Percentiles rank a stretch among this genome's conserved stretches.
Conservation (phyloP, 2,329 filamentous ascomycete genomes). For the Aspergillus novoparasiticus region DNA sequence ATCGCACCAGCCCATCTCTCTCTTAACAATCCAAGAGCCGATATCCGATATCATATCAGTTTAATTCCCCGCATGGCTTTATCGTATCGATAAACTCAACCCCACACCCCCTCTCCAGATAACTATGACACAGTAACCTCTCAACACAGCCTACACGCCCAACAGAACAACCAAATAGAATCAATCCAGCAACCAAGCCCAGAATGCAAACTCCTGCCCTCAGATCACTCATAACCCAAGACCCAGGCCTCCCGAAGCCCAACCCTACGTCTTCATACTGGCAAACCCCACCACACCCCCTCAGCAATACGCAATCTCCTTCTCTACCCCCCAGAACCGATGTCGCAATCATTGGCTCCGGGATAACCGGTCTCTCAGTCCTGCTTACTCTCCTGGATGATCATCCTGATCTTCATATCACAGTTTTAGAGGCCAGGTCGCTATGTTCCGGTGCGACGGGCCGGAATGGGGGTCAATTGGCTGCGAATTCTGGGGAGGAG, state of each 20-base stretch:
- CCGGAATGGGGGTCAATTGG: conserved; percentile 40
- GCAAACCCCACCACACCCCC: conserved; percentile 36
- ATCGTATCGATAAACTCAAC: background rate
- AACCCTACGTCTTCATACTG: conserved; percentile 43
- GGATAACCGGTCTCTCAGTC: conserved; percentile 38
- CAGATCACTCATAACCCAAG: conserved; percentile 8
- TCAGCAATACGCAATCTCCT: conserved; percentile 33
- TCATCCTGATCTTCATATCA: conserved; percentile 29
- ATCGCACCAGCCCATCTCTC: background rate
- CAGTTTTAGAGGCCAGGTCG: conserved; percentile 38
- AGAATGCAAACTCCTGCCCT: background rate
- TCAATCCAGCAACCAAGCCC: background rate
- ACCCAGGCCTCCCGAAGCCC: conserved; percentile 39
- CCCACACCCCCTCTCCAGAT: background rate
- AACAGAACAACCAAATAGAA: background rate
- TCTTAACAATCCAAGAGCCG: background rate
- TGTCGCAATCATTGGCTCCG: conserved; percentile 40
- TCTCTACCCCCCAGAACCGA: conserved; percentile 29
- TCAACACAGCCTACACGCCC: background rate
- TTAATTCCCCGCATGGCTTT: background rate
- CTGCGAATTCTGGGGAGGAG: conserved; percentile 30
- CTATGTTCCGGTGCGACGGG: conserved; percentile 42
- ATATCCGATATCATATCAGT: background rate
- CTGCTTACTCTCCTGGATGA: conserved; percentile 33
- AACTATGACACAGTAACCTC: background rate